These are phyloP conservation scores for Ploettnerulaceae sp. DNA, from an alignment of 2,329 filamentous ascomycete species.

Conservation along the genomic window DNA sequence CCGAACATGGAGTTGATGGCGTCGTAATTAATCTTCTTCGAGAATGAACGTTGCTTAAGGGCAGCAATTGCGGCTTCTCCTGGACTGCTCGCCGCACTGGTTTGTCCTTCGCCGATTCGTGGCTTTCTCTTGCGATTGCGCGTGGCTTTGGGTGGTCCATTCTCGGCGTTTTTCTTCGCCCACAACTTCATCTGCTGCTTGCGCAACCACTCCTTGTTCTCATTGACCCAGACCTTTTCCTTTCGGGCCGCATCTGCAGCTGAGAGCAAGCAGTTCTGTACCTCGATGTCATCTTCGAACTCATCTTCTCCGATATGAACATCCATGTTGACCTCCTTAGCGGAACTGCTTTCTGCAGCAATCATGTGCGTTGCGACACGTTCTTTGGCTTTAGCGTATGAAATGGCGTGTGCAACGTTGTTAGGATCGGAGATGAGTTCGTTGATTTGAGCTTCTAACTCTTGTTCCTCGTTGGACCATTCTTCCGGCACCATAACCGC, in stretches of 20 bases:
- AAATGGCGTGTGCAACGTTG: constrained; percentile 34
- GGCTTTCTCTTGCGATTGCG: constrained; percentile 52
- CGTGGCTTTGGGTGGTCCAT: constrained; percentile 51
- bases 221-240: constrained; percentile 88
- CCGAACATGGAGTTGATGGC: constrained; percentile 56
- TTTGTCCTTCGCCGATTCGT: constrained; percentile 59
- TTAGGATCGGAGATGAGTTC: constrained; percentile 62
- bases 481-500: constrained; percentile 43
- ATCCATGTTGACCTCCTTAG: constrained; percentile 50
- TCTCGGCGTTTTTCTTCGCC: constrained; percentile 59
- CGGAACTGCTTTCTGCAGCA: constrained; percentile 47
- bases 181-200: constrained; percentile 80
- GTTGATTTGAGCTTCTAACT: constrained; percentile 65
- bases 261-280: constrained; percentile 70
- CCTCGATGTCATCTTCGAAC: constrained; percentile 86
- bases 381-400: constrained; percentile 52
- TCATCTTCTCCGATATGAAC: constrained; percentile 71
- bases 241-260: constrained; percentile 75
- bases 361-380: constrained; percentile 50
- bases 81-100: constrained; percentile 60
- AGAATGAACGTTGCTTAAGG: constrained; percentile 63
- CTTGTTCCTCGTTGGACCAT: constrained; percentile 56
- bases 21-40: constrained; percentile 71
- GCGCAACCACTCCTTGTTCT: constrained; percentile 91
- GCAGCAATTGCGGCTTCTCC: constrained; percentile 65